A percentile compares a stretch with the other conserved stretches of the same genome.
These are phyloP conservation scores for Apophysomyces sp. DNA, from an alignment of 371 early-diverging fungal genomes.

Conservation along the genomic window DNA sequence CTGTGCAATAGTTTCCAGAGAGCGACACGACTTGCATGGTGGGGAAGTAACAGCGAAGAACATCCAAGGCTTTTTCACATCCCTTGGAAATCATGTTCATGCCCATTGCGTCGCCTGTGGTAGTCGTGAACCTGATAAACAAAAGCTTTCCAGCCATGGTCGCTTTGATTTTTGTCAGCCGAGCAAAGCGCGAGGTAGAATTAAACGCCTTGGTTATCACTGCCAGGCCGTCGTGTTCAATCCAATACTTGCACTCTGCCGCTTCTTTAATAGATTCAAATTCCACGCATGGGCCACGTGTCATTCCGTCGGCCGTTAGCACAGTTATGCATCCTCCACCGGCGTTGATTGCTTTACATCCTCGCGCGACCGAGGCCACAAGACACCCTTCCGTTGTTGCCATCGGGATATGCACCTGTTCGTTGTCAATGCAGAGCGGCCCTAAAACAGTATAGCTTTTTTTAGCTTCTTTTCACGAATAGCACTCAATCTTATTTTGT, in stretches of 20 bases:
- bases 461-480: too few species aligned
- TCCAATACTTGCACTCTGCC: constrained; percentile 71
- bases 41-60: constrained; percentile 64
- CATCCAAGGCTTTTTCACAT: constrained; percentile 76
- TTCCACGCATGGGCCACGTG: constrained; percentile 91
- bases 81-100: constrained; percentile 99
- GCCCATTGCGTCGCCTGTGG: constrained; percentile 98
- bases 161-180: constrained; percentile 80
- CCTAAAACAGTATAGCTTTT: constrained; percentile 9
- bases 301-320: constrained; percentile 90
- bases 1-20: constrained; percentile 96
- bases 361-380: constrained; percentile 95
- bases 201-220: constrained; percentile 79
- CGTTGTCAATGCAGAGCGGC: constrained; percentile 81
- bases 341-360: constrained; percentile 93
- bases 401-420: constrained; percentile 87
- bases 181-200: constrained; percentile 89
- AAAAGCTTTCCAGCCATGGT: constrained; percentile 83
- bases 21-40: constrained; percentile 83
- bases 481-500: neutral
- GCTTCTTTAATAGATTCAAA: constrained; percentile 75
- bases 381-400: constrained; percentile 96
- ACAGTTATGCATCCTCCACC: constrained; percentile 89
- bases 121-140: constrained; percentile 86
- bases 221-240: constrained; percentile 68